phyloP scores from a whole-genome alignment of 2,329 filamentous ascomycete species.

The Aspergillus sp. region DNA sequence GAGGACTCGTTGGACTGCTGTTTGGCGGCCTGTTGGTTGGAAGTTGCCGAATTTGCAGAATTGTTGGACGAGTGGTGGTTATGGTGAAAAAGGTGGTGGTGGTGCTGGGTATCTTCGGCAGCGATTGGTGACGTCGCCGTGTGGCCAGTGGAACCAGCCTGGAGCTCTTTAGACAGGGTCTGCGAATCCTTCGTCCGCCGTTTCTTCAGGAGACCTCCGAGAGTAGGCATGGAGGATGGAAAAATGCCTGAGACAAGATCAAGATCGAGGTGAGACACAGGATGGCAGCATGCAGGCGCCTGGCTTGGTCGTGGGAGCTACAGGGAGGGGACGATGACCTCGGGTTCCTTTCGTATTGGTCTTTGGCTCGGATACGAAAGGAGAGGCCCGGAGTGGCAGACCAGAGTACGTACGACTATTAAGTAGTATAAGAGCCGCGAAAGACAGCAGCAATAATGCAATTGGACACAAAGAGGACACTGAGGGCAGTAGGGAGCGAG shows the following conservation, averaged over 20 bases:
- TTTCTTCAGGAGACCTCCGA: slow-evolving; percentile 92
- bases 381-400: slow-evolving; percentile 4
- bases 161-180: slow-evolving; percentile 56
- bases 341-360: slow-evolving; percentile 3
- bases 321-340: background rate
- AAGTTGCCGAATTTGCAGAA: slow-evolving; percentile 1
- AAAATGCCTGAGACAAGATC: slow-evolving; percentile 17
- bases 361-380: slow-evolving; percentile 16
- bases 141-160: slow-evolving; percentile 64
- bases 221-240: slow-evolving; percentile 72
- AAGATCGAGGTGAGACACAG: slow-evolving; percentile 14
- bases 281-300: slow-evolving; percentile 27
- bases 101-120: slow-evolving; percentile 25
- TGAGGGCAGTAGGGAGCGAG: background rate
- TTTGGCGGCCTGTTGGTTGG: slow-evolving; percentile 13
- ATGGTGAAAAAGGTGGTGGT: slow-evolving; percentile 30
- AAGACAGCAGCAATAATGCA: slow-evolving; percentile 2
- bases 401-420: slow-evolving; percentile 1
- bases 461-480: slow-evolving; percentile 8
- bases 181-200: slow-evolving; percentile 91
- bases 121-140: slow-evolving; percentile 59
- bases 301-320: slow-evolving; percentile 8
- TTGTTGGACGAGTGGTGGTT: slow-evolving; percentile 13
- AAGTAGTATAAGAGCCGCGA: background rate
- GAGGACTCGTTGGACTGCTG: slow-evolving; percentile 16